Base-by-base conservation (phyloP, 129 eudicot species). In the Arctium minus region DNA sequence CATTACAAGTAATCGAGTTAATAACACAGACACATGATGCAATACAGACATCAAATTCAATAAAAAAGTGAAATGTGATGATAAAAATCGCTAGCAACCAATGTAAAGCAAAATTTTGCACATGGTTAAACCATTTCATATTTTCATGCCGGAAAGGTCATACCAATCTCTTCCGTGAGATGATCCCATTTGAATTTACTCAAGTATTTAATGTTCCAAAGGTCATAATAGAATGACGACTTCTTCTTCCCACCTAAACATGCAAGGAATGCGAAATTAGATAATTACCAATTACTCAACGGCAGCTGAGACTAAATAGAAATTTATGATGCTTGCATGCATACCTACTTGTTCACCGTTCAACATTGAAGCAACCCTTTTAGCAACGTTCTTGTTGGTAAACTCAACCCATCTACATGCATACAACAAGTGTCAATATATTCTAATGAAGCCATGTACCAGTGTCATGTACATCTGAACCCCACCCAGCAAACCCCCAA, bases 101-200 rank as follows among this genome's bases (percentile, higher is more conserved):
- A 7, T 42, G 17, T 69, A 69, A 69, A 53, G n/a, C 64, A 15
- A 13, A 53, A 53, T 53, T 60, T 27, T 22, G 77, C 50, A 42
- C 9, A 50, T 35, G 44, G 18, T 39, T 30, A 17, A 18, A 70
- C 32, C 32, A 33, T 32, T 71, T 39, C 18, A 77, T 22, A 5
- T 48, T 40, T 18, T 42, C 48, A 42, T 42, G 48, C 12, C 9
- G 50, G 50, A 80, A 7, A 67, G 69, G 78, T 30, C 60, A 4
- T 90, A 96, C 99, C 98, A 37, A 86, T 90, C 84, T 96, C 99
- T 80, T 90, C 94, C 0, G 98, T 96, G 71, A 96, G 97, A 91
- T 93, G 92, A 85, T 96, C 99, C 99, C 99, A 96, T 78, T 96
- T 96, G 86, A 96, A 91, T 91, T 96, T 96, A 86, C 97, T 90